Percentiles rank a stretch among this genome's conserved stretches.
Evolutionary conservation across 176 grass and related monocot species (phyloP).

Genomic region (Aegilops tauschii): DNA sequence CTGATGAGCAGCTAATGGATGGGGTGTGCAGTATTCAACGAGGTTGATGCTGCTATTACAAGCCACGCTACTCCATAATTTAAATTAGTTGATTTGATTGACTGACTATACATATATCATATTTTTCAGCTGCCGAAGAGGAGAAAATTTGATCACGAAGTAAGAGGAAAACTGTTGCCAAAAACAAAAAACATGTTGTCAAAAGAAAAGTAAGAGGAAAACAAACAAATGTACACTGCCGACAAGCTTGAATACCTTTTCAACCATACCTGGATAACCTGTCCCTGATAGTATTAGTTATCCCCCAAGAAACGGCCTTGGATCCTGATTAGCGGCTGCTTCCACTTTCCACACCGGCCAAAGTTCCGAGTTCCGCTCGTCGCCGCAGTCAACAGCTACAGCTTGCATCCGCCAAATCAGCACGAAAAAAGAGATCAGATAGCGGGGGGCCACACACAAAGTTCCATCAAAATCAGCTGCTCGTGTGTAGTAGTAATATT

Average conservation of each 20-base stretch:
- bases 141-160: not conserved
- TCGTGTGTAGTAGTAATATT: not conserved
- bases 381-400: slow-evolving; percentile 12
- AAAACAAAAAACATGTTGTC: too few relatives aligned
- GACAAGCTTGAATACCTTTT: not conserved
- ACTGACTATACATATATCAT: not conserved
- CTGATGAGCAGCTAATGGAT: not conserved
- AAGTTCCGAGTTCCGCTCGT: slow-evolving; percentile 17
- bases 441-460: not conserved
- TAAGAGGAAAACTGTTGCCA: not conserved
- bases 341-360: slow-evolving; percentile 30
- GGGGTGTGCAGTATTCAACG: not conserved
- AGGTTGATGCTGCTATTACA: not conserved
- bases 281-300: not conserved
- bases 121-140: not conserved
- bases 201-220: not conserved
- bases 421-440: not conserved
- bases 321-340: slow-evolving; percentile 13
- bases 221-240: not conserved
- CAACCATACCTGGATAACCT: not conserved
- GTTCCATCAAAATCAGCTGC: not conserved
- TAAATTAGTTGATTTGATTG: not conserved
- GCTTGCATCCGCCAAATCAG: slow-evolving; percentile 15
- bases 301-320: not conserved
- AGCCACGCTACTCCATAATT: not conserved